Evolutionary conservation across 495 filamentous ascomycete species (phyloP).

Genomic region (Geopyxis carbonaria): DNA sequence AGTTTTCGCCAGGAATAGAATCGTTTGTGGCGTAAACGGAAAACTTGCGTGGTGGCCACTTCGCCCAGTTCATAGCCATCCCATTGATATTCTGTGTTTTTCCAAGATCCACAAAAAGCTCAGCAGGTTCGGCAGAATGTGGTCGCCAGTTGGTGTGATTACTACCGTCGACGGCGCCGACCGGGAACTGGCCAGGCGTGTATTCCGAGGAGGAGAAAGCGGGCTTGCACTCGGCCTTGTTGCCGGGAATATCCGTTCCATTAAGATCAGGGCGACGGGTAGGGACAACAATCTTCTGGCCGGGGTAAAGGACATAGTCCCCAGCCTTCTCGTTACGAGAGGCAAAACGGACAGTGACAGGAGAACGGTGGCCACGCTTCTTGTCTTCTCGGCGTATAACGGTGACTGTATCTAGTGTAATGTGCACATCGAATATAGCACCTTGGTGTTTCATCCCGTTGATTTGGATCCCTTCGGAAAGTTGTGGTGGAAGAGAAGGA

Average conservation of each 20-base stretch:
- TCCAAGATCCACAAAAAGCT: slow-evolving; percentile 33
- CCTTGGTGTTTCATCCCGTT: slow-evolving; percentile 26
- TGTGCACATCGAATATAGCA: slow-evolving; percentile 16
- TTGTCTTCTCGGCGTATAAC: slow-evolving; percentile 16
- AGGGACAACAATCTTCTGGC: slow-evolving; percentile 36
- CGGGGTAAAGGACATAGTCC: slow-evolving; percentile 34
- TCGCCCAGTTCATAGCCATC: slow-evolving; percentile 52
- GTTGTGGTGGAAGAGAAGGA: slow-evolving; percentile 39
- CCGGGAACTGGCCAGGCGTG: slow-evolving; percentile 53
- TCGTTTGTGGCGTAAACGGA: slow-evolving; percentile 40
- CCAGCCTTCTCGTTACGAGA: slow-evolving; percentile 15
- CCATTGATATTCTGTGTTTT: slow-evolving; percentile 29
- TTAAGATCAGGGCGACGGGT: slow-evolving; percentile 35
- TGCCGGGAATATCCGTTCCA: slow-evolving; percentile 26
- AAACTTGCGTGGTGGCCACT: slow-evolving; percentile 40
- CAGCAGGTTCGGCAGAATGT: slow-evolving; percentile 30
- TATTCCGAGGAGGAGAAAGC: slow-evolving; percentile 34
- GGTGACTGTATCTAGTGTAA: slow-evolving; percentile 14
- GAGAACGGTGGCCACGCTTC: not conserved
- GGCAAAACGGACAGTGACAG: slow-evolving; percentile 14
- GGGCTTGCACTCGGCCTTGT: slow-evolving; percentile 51
- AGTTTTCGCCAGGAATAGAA: slow-evolving; percentile 11
- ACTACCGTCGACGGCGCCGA: slow-evolving; percentile 52
- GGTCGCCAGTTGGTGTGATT: slow-evolving; percentile 60
- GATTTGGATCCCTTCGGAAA: slow-evolving; percentile 25